Conservation (phyloP, 169 alveolate species). For the Plasmodium coatneyi region DNA sequence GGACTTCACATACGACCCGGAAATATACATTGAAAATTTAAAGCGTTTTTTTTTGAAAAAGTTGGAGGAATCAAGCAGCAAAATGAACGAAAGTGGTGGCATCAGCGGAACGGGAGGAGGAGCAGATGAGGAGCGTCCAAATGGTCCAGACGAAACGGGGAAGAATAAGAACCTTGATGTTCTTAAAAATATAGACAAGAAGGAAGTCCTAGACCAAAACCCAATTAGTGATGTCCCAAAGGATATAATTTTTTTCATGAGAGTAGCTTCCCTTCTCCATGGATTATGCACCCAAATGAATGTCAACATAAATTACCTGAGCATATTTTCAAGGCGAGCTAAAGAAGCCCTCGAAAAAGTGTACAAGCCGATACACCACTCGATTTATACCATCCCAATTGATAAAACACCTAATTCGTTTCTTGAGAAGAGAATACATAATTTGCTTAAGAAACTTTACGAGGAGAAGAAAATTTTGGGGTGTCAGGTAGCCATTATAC, state of each 20-base stretch:
- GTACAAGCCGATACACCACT: slow-evolving; percentile 33
- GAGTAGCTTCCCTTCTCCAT: slow-evolving; percentile 87
- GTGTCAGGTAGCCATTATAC: slow-evolving; percentile 80
- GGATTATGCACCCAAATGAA: slow-evolving; percentile 86
- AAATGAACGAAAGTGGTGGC: slow-evolving; percentile 8
- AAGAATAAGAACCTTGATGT: slow-evolving; percentile 31
- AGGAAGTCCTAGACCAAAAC: slow-evolving; percentile 69
- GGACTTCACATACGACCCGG: slow-evolving; percentile 85
- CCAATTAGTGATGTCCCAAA: slow-evolving; percentile 88
- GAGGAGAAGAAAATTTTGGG: slow-evolving; percentile 77
- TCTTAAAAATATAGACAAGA: slow-evolving; percentile 50
- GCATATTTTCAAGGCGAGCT: slow-evolving; percentile 86
- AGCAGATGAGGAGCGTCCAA: not conserved
- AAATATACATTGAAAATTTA: slow-evolving; percentile 87
- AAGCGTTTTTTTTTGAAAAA: slow-evolving; percentile 80
- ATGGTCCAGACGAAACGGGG: not conserved
- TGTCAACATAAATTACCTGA: slow-evolving; percentile 83
- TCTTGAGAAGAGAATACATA: slow-evolving; percentile 62
- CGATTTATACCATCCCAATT: slow-evolving; percentile 52
- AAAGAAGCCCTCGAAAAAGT: slow-evolving; percentile 73
- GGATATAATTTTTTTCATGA: slow-evolving; percentile 86
- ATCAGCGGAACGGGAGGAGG: not conserved
- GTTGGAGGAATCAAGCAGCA: slow-evolving; percentile 58
- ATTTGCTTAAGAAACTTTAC: slow-evolving; percentile 34
- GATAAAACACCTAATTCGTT: slow-evolving; percentile 54